These are phyloP conservation scores for Exophiala bonariae DNA, from an alignment of 2,329 filamentous ascomycete species.

Conservation along the genomic window DNA sequence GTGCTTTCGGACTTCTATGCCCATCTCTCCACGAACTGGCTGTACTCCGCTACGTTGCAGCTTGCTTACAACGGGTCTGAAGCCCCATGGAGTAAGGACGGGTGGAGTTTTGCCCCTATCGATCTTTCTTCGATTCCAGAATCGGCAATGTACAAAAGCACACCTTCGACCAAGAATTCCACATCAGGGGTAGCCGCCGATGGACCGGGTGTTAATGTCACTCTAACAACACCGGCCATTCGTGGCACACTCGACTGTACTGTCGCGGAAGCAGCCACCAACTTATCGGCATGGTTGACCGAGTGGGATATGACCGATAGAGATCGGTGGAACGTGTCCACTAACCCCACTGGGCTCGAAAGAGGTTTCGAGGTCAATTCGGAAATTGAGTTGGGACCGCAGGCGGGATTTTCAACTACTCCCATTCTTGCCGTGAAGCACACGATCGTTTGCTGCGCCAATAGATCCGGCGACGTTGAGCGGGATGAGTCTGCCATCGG, in stretches of 20 bases:
- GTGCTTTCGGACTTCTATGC: too few species aligned
- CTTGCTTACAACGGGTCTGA: slow-evolving; percentile 24
- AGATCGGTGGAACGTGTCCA: slow-evolving; percentile 7
- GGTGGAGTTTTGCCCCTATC: slow-evolving; percentile 30
- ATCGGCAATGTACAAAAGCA: neutral
- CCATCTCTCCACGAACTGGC: slow-evolving; percentile 27
- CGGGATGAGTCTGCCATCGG: slow-evolving; percentile 9
- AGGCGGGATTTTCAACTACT: neutral
- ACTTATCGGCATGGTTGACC: slow-evolving; percentile 11
- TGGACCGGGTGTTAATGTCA: slow-evolving; percentile 10
- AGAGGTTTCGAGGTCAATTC: slow-evolving; percentile 6
- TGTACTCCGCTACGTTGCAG: slow-evolving; percentile 26
- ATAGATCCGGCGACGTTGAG: neutral
- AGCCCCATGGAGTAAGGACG: slow-evolving; percentile 28
- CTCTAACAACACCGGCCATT: slow-evolving; percentile 9
- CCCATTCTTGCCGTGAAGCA: slow-evolving; percentile 3
- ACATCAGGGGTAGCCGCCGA: neutral
- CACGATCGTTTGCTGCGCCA: slow-evolving; percentile 13
- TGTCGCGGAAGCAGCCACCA: neutral
- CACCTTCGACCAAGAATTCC: neutral
- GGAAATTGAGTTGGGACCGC: neutral
- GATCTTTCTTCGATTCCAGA: slow-evolving; percentile 1
- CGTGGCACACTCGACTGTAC: slow-evolving; percentile 9
- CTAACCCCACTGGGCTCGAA: slow-evolving; percentile 1
- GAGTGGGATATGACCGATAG: slow-evolving; percentile 9